Evolutionary conservation across 2,329 filamentous ascomycete species (phyloP), one percentile per base, ranked within the genome.

Genomic region (Curvularia spicifera): DNA sequence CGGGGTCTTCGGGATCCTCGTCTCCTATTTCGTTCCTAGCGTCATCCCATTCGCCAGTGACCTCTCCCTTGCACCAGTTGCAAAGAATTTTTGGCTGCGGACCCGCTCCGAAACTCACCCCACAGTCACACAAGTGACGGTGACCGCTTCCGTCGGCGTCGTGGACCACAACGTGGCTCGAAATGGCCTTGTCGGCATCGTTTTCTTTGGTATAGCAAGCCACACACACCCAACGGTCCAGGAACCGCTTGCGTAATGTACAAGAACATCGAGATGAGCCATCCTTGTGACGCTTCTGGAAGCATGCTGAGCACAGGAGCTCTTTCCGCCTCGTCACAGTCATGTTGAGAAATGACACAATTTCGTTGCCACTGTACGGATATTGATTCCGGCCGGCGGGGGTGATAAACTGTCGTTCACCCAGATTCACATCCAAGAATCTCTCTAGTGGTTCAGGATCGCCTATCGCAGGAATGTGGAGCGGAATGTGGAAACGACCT

Each of bases 361-460:
- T 66, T 46, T 54, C 57, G 56, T 37, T 57, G 29, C 39, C 68
- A 33, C 61, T 59, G 59, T 51, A 71, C 59, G 20, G 67, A 40
- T 29, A 47, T 20, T 29, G 56, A 47, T 20, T 68, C 37, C 48
- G 64, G 20, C 39, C 69, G 61, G 8, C 40, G 9, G 57, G 45
- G 6, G 52, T 57, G 31, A 65, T 49, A 9, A 45, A 29, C 7
- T 56, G 51, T 4, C 53, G 50, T 15, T 18, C 15, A 1, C 69
- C 70, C 9, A 73, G 56, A 42, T 71, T 39, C 9, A 60, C 51
- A 44, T 67, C 63, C 31, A 73, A 59, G 15, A 73, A 60, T 0
- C 61, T 63, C 15, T 65, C 59, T 35, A 73, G 49, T 1, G 59
- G 59, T 44, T 70, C 68, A 4, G 60, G 56, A 13, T 57, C 53